These are phyloP conservation scores for Paramecium octaurelia DNA, from an alignment of 73 alveolate species.

Conservation along the genomic window DNA sequence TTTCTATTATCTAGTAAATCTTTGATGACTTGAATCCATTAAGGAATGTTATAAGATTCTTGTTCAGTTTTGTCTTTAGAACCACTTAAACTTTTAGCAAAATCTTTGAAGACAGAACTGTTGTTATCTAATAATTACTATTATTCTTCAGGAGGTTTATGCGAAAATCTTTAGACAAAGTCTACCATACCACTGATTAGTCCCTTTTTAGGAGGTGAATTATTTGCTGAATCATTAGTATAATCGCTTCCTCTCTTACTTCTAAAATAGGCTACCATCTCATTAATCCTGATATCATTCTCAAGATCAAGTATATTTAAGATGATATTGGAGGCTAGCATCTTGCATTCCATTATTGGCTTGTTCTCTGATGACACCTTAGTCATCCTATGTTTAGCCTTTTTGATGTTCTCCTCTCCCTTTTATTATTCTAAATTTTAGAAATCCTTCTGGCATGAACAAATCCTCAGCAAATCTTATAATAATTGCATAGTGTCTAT, in stretches of 20 bases:
- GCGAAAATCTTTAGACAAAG: background rate
- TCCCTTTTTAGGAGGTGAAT: background rate
- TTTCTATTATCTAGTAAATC: background rate
- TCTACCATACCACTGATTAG: background rate
- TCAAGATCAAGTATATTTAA: constrained; percentile 9
- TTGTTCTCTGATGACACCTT: background rate
- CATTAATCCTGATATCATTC: background rate
- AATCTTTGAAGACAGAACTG: constrained; percentile 1
- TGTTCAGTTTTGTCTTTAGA: background rate
- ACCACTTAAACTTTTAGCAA: background rate
- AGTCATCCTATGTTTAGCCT: constrained; percentile 38
- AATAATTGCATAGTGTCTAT: background rate
- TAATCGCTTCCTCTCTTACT: background rate
- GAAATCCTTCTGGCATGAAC: constrained; percentile 44
- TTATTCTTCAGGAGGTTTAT: constrained; percentile 1
- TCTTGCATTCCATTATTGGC: constrained; percentile 37
- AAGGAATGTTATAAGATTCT: background rate
- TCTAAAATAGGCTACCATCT: background rate
- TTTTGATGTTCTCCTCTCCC: background rate
- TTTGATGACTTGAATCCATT: background rate
- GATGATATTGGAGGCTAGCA: background rate
- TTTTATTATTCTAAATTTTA: background rate
- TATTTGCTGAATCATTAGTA: background rate
- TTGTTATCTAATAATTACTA: background rate
- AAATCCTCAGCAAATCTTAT: constrained; percentile 4